Evolutionary conservation across 1,139 yeast genomes (phyloP).

Genomic region (Kodamaea suecica): DNA sequence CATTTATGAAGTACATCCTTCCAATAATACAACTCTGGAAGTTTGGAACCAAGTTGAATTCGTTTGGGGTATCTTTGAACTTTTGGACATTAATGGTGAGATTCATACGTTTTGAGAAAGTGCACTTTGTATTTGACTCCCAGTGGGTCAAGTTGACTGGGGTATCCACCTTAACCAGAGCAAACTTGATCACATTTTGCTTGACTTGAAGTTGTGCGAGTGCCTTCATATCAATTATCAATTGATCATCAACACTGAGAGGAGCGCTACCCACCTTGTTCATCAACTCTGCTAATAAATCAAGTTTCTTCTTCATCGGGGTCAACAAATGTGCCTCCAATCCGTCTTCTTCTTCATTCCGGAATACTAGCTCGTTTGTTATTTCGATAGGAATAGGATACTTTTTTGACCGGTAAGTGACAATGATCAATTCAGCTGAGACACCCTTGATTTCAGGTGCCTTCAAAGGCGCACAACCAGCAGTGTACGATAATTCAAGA

Average conservation of each 20-base stretch:
- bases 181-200: constrained; percentile 16
- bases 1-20: constrained; percentile 21
- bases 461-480: constrained; percentile 8
- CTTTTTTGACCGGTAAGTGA: constrained; percentile 21
- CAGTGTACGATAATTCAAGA: constrained; percentile 11
- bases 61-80: constrained; percentile 6
- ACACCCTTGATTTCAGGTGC: constrained; percentile 22
- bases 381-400: constrained; percentile 24
- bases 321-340: constrained; percentile 18
- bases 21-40: constrained; percentile 29
- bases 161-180: constrained; percentile 10
- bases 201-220: constrained; percentile 20
- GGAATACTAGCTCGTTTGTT: constrained; percentile 17
- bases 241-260: constrained; percentile 15
- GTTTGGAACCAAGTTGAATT: constrained; percentile 22
- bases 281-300: constrained; percentile 14
- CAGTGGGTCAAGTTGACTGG: constrained; percentile 11
- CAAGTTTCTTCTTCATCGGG: constrained; percentile 18
- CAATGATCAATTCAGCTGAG: constrained; percentile 18
- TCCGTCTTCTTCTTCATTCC: constrained; percentile 17
- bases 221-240: constrained; percentile 21
- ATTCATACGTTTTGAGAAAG: constrained; percentile 6
- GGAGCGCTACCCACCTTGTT: constrained; percentile 14
- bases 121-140: constrained; percentile 4
- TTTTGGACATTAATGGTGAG: constrained; percentile 7